phyloP scores from a whole-genome alignment of 148 eudicot species.

The Fagopyrum homotropicum region DNA sequence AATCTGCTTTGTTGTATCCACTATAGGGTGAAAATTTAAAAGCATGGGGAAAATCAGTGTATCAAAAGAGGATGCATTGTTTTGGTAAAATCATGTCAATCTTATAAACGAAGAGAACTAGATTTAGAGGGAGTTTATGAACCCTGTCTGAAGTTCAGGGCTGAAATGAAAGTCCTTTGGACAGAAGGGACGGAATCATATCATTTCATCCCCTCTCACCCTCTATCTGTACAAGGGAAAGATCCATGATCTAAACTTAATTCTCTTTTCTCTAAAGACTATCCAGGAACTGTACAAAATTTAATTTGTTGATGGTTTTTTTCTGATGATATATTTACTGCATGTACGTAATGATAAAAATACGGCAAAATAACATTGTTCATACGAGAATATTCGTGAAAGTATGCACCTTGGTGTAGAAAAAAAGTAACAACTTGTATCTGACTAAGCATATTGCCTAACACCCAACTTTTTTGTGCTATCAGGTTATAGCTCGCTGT shows the following conservation, averaged over 20 bases:
- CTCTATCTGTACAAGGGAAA: not conserved
- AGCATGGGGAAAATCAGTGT: no score
- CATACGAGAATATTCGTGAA: not conserved
- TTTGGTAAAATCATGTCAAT: not conserved
- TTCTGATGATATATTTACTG: not conserved
- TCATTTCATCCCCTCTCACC: no score
- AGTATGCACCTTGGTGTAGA: not conserved
- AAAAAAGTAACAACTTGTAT: not conserved
- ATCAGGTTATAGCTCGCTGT: conserved; percentile 78
- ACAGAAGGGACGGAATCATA: not conserved
- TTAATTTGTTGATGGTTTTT: not conserved
- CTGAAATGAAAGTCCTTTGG: not conserved
- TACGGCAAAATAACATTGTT: not conserved
- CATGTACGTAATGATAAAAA: not conserved
- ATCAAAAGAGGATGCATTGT: not conserved
- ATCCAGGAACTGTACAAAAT: not conserved
- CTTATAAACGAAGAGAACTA: not conserved
- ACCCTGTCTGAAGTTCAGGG: no score
- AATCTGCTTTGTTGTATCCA: not conserved
- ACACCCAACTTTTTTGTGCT: not conserved
- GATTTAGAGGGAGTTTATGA: not conserved
- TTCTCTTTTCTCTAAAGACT: not conserved
- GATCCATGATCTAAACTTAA: not conserved
- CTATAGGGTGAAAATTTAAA: not conserved
- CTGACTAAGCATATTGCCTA: not conserved